Evolutionary conservation across 495 filamentous ascomycete genomes (phyloP).

Genomic region (Trichoderma gamsii): DNA sequence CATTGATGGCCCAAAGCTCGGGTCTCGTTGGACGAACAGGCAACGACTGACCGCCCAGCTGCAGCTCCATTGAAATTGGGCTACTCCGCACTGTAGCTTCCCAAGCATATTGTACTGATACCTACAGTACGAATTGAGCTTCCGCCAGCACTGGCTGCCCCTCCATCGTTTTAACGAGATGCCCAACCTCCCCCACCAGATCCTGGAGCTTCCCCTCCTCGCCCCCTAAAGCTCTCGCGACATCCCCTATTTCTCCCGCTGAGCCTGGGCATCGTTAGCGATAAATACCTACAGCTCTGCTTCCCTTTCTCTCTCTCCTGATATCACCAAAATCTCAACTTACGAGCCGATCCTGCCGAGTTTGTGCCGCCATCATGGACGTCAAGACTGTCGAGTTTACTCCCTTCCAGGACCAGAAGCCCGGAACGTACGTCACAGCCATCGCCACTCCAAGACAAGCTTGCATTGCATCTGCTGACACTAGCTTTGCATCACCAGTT

Average conservation of each 20-base stretch:
- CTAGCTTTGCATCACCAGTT: conserved; percentile 48
- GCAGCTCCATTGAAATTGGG: conserved; percentile 7
- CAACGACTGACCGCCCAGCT: conserved; percentile 1
- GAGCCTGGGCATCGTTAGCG: not conserved
- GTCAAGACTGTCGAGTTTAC: conserved; percentile 68
- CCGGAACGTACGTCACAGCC: conserved; percentile 79
- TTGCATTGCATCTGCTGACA: conserved; percentile 1
- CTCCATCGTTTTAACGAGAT: not conserved
- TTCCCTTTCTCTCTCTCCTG: not conserved
- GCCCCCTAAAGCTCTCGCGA: conserved; percentile 7
- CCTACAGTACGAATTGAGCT: not conserved
- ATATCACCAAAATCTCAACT: not conserved
- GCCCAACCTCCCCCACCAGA: conserved; percentile 1
- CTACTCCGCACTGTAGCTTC: not conserved
- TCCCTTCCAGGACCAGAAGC: conserved; percentile 92
- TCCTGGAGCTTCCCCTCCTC: conserved; percentile 3
- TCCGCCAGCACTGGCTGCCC: not conserved
- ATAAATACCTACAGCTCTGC: not conserved
- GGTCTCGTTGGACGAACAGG: conserved; percentile 2
- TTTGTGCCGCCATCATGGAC: conserved; percentile 49
- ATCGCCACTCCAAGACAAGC: conserved; percentile 20
- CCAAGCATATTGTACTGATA: not conserved
- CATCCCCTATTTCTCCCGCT: conserved; percentile 8
- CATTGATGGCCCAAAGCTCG: not conserved
- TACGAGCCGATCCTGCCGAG: not conserved